phyloP scores from a whole-genome alignment of 768 basidiomycete species.

The Naganishia kalamii region DNA sequence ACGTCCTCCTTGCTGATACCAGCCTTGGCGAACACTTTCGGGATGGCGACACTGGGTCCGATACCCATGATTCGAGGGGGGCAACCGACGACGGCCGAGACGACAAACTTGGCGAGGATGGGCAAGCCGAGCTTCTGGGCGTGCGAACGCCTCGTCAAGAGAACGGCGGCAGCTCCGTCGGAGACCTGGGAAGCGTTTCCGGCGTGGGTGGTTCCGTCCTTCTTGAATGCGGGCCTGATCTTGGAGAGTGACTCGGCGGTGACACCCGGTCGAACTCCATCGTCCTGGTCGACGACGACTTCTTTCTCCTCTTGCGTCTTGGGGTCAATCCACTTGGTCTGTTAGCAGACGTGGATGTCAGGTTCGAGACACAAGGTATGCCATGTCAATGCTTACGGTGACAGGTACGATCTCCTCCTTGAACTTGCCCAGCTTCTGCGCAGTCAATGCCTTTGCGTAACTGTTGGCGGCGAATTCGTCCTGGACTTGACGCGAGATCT shows the following conservation, averaged over 20 bases:
- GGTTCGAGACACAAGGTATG: too few relatives aligned
- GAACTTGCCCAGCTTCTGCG: slow-evolving; percentile 66
- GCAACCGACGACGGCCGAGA: slow-evolving; percentile 66
- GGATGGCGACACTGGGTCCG: slow-evolving; percentile 78
- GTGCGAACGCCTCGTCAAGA: slow-evolving; percentile 70
- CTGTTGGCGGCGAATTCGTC: slow-evolving; percentile 85
- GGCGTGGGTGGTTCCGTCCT: slow-evolving; percentile 51
- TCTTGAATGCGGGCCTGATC: slow-evolving; percentile 74
- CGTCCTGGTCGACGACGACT: slow-evolving; percentile 62
- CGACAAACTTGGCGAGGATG: slow-evolving; percentile 76
- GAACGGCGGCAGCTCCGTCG: slow-evolving; percentile 81
- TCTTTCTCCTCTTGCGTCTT: slow-evolving; percentile 55
- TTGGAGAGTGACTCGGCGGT: slow-evolving; percentile 67
- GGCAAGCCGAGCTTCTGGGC: slow-evolving; percentile 71
- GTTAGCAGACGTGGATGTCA: not conserved
- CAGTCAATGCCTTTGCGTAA: slow-evolving; percentile 67
- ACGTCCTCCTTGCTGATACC: slow-evolving; percentile 56
- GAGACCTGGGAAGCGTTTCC: slow-evolving; percentile 58
- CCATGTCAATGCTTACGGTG: slow-evolving; percentile 46
- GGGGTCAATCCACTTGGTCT: slow-evolving; percentile 50
- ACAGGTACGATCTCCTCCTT: slow-evolving; percentile 84
- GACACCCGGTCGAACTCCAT: slow-evolving; percentile 79
- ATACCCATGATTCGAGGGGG: slow-evolving; percentile 45
- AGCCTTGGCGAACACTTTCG: slow-evolving; percentile 61
- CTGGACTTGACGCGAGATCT: slow-evolving; percentile 68